phyloP scores from a whole-genome alignment of 345 rosid genomes.

The Citrus hindsii region DNA sequence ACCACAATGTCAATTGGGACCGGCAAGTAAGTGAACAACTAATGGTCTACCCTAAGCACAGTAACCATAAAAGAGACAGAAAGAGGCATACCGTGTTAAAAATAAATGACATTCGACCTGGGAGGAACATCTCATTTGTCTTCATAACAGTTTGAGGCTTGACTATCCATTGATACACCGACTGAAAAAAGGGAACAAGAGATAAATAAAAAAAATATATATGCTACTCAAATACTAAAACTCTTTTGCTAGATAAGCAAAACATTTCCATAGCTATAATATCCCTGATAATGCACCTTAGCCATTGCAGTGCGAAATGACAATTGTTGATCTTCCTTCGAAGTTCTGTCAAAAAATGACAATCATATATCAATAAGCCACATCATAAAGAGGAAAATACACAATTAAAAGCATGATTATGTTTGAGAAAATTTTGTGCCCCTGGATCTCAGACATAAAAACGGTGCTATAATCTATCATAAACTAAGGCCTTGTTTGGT shows the following conservation, averaged over 20 bases:
- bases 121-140: slow-evolving; percentile 96
- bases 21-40: not conserved
- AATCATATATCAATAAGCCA: not conserved
- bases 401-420: not conserved
- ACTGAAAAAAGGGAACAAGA: slow-evolving; percentile 41
- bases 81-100: slow-evolving; percentile 62
- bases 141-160: slow-evolving; percentile 80
- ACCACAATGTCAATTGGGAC: not conserved
- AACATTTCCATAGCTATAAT: not conserved
- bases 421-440: not conserved
- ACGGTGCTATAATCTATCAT: not conserved
- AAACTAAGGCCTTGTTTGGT: too few relatives aligned
- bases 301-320: slow-evolving; percentile 84
- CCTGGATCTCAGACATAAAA: not conserved
- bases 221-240: not conserved
- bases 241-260: not conserved
- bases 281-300: slow-evolving; percentile 44
- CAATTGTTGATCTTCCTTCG: slow-evolving; percentile 75
- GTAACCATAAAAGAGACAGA: not conserved
- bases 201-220: slow-evolving; percentile 4
- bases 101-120: slow-evolving; percentile 89
- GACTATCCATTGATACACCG: slow-evolving; percentile 87
- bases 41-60: not conserved
- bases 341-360: slow-evolving; percentile 31
- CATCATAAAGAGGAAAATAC: not conserved